A percentile compares a stretch with the other conserved stretches of the same genome.
Conservation (phyloP, 441 rosid species). For the Populus tomentosa region DNA sequence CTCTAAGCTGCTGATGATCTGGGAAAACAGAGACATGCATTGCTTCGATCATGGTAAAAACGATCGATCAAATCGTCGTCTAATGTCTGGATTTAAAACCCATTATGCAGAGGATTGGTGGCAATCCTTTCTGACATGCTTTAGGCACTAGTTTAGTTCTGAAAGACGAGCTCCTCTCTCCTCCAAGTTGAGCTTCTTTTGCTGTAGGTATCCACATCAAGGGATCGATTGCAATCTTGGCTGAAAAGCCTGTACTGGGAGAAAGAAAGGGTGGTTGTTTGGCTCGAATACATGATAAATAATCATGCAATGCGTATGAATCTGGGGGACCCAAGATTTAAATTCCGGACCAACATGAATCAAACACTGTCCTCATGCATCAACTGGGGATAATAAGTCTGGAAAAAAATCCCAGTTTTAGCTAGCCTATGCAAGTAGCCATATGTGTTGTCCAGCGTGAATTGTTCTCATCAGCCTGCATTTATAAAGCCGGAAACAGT, state of each 20-base stretch:
- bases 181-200: background rate
- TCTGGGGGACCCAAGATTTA: slow-evolving; percentile 18
- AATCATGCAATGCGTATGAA: slow-evolving; percentile 13
- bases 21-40: too few species aligned
- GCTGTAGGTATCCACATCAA: background rate
- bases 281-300: background rate
- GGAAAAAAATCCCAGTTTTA: slow-evolving; percentile 18
- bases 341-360: slow-evolving; percentile 2
- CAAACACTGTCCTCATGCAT: background rate
- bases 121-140: too few species aligned
- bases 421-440: background rate
- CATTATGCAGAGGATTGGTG: too few species aligned
- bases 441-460: too few species aligned
- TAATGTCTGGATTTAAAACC: too few species aligned
- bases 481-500: slow-evolving; percentile 1
- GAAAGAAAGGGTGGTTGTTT: too few species aligned
- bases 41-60: too few species aligned
- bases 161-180: background rate
- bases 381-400: background rate
- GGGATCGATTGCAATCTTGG: background rate
- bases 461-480: background rate
- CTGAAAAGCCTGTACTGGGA: too few species aligned
- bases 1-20: background rate
- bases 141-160: too few species aligned
- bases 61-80: too few species aligned